Evolutionary conservation across 192 early-diverging fungal genomes (phyloP), one percentile per base, ranked within the genome.

Genomic region (Cetraspora pellucida): DNA sequence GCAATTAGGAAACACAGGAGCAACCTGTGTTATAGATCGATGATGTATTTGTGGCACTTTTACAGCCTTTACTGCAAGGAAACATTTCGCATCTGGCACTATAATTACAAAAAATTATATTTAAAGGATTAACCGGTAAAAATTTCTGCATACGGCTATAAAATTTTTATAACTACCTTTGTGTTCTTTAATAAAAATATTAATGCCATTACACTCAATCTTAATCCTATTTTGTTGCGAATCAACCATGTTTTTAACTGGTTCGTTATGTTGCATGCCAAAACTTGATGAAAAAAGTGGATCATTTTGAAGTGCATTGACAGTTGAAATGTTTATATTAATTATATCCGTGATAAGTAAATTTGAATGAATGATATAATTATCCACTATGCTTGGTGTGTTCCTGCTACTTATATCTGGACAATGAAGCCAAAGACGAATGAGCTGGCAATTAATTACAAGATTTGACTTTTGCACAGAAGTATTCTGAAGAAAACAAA

Each of bases 1-100:
- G 25, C 87, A 61, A 27, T 63, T 87, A 13, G 87, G 87, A 13
- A 76, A 55, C 2, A 66, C 43, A 2, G 68, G 28, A 21, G 43
- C 14, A 69, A 50, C 50, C 74, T 61, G 74, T 66, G 7, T 79
- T 74, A 50, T 77, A 73, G 57, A 77, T 49, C 21, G 74, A 54
- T 28, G 58, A 73, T 67, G 31, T 11, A 77, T 27, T 27, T 70
- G 58, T 60, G 61, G 52, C 31, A 31, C 77, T n/a, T 50, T 50
- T 50, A 79, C 44, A 2, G 79, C 60, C 16, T 77, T 77, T 47
- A 81, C 50, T 14, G 61, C 43, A 6, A 84, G 61, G 13, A 84
- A 52, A 1, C 80, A 79, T 45, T 77, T 81, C 23, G 78, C 72
- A 0, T 72, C 69, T 17, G 75, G 52, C 28, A 78, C 83, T 84